These are phyloP conservation scores for peach (Prunus persica) DNA, from an alignment of 306 rosid species.

Conservation along the genomic window DNA sequence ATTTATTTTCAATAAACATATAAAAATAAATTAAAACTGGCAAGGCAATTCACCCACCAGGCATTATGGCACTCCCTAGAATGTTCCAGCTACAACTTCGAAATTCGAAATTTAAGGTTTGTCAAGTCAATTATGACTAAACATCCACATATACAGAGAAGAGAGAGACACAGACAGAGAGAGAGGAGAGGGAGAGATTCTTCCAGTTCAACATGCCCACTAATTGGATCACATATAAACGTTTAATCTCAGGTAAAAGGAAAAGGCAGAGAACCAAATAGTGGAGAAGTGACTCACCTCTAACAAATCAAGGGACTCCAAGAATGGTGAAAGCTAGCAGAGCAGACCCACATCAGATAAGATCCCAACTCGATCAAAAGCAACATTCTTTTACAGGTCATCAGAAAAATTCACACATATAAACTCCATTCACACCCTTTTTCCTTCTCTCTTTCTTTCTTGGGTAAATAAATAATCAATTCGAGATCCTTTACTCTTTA, in stretches of 20 bases:
- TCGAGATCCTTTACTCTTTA: slow-evolving; percentile 25
- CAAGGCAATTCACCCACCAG: slow-evolving; percentile 21
- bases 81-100: slow-evolving; percentile 10
- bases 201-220: slow-evolving; percentile 30
- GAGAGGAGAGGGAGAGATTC: not conserved
- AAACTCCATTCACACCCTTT: slow-evolving; percentile 6
- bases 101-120: not conserved
- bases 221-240: slow-evolving; percentile 19
- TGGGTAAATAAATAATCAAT: slow-evolving; percentile 27
- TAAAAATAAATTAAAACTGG: not conserved
- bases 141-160: not conserved
- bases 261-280: slow-evolving; percentile 27
- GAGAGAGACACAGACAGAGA: not conserved
- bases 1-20: not conserved
- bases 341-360: slow-evolving; percentile 48
- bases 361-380: slow-evolving; percentile 45
- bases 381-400: slow-evolving; percentile 36
- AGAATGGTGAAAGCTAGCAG: slow-evolving; percentile 27
- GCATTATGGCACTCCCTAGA: slow-evolving; percentile 22
- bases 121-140: not conserved
- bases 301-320: slow-evolving; percentile 36
- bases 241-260: slow-evolving; percentile 15
- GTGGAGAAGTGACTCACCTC: slow-evolving; percentile 54
- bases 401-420: not conserved
- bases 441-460: not conserved